Conservation (phyloP, 2,329 filamentous ascomycete species). For the Colletotrichum costaricense region DNA sequence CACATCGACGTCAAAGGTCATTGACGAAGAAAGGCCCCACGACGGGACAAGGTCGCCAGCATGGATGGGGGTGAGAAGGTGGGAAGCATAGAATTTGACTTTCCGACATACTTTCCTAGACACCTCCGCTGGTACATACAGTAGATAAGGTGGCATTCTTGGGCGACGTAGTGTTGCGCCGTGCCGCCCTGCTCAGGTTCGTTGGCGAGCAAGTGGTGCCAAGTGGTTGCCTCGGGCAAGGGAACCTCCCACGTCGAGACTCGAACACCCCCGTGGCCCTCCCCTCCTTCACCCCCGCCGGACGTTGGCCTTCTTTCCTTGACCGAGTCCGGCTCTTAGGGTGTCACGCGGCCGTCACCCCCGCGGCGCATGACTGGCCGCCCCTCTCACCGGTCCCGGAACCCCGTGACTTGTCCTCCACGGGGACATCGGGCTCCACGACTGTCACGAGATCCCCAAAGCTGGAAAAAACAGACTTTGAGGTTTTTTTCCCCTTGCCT, state of each 20-base stretch:
- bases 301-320: conserved; percentile 5
- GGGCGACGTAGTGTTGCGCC: not conserved
- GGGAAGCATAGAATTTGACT: conserved; percentile 12
- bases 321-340: conserved; percentile 31
- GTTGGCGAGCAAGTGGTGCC: conserved; percentile 4
- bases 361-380: conserved; percentile 34
- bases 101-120: conserved; percentile 19
- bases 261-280: not conserved
- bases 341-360: conserved; percentile 30
- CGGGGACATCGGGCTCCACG: not conserved
- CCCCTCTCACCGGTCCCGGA: conserved; percentile 33
- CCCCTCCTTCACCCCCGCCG: not conserved
- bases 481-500: not conserved
- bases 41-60: not conserved
- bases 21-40: not conserved
- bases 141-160: conserved; percentile 3
- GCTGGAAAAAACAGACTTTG: not conserved
- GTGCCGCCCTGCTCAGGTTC: not conserved
- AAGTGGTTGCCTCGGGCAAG: not conserved
- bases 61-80: not conserved
- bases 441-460: conserved; percentile 22
- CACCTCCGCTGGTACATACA: not conserved
- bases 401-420: conserved; percentile 17
- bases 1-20: conserved; percentile 3
- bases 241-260: not conserved